These are phyloP conservation scores for Rhodomyrtus tomentosa DNA, from an alignment of 345 rosid species.

Conservation along the genomic window DNA sequence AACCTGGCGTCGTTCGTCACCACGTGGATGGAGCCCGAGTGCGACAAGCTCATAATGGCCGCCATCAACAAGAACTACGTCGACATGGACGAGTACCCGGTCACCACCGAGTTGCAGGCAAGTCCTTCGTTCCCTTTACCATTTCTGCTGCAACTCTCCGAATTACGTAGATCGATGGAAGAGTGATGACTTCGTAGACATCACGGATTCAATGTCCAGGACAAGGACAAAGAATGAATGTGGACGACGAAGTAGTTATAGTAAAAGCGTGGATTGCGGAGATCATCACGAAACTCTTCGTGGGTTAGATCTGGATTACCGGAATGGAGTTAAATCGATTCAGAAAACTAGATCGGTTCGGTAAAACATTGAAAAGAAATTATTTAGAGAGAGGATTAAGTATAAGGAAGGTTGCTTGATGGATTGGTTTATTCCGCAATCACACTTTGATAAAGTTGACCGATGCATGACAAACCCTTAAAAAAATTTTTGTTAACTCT, in stretches of 20 bases:
- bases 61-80: conserved; percentile 46
- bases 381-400: background rate
- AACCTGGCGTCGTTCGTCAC: conserved; percentile 52
- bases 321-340: background rate
- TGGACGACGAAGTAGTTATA: background rate
- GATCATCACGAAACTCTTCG: background rate
- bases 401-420: background rate
- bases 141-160: background rate
- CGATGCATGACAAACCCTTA: background rate
- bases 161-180: background rate
- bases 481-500: background rate
- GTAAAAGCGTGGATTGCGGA: background rate
- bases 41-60: conserved; percentile 46
- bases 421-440: background rate
- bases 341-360: background rate
- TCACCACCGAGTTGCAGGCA: conserved; percentile 51
- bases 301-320: background rate
- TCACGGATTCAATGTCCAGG: background rate
- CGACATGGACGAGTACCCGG: conserved; percentile 60
- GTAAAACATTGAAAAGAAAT: background rate
- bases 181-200: background rate
- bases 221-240: background rate
- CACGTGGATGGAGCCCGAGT: conserved; percentile 58
- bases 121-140: background rate
- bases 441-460: background rate